These are phyloP conservation scores for Fusarium subtropicale DNA, from an alignment of 2,329 filamentous ascomycete species.

Conservation along the genomic window DNA sequence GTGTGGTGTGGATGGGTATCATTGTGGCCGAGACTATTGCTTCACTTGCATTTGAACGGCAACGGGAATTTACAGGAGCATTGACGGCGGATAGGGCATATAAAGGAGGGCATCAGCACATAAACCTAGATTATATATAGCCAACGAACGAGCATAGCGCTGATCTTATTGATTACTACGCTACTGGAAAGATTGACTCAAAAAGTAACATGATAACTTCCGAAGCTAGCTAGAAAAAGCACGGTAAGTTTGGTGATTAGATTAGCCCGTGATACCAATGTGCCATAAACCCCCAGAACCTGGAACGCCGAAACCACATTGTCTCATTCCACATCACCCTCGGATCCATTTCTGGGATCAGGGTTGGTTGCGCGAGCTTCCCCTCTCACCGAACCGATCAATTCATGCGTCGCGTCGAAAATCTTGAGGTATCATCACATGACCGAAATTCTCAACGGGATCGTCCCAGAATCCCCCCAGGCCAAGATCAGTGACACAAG, in stretches of 20 bases:
- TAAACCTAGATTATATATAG: constrained; percentile 1
- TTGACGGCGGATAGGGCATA: background rate
- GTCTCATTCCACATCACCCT: constrained; percentile 36
- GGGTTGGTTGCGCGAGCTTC: constrained; percentile 7
- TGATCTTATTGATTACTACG: constrained; percentile 41
- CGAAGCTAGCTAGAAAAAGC: constrained; percentile 29
- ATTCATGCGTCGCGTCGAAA: constrained; percentile 29
- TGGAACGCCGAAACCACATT: constrained; percentile 46
- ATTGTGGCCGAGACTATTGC: constrained; percentile 69
- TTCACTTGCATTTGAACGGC: constrained; percentile 62
- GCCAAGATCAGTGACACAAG: constrained; percentile 17
- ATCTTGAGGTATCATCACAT: constrained; percentile 31
- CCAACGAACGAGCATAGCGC: constrained; percentile 27
- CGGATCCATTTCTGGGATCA: constrained; percentile 12
- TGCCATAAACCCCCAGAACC: constrained; percentile 38
- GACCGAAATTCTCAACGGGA: constrained; percentile 18
- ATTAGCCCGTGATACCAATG: constrained; percentile 40
- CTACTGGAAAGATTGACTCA: constrained; percentile 45
- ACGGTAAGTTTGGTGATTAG: constrained; percentile 38
- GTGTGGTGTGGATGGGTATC: constrained; percentile 68
- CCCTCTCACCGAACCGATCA: constrained; percentile 15
- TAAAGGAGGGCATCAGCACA: background rate
- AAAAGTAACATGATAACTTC: constrained; percentile 33
- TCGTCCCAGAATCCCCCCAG: constrained; percentile 6
- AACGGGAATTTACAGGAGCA: background rate